Evolutionary conservation across 2,329 filamentous ascomycete species (phyloP).

Genomic region (Fusarium albosuccineum): DNA sequence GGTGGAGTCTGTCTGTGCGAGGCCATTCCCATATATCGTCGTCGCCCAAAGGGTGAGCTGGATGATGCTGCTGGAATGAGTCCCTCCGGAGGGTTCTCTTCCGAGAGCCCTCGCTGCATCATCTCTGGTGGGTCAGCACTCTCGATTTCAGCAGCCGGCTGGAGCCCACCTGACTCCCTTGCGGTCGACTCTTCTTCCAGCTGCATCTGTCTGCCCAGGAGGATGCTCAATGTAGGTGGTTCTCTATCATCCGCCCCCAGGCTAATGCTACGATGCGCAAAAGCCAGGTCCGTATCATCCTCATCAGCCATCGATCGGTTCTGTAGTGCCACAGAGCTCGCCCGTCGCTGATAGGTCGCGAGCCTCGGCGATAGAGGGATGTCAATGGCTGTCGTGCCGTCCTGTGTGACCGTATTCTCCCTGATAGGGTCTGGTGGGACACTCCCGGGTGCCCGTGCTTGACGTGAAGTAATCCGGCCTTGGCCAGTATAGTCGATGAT

Average conservation of each 20-base stretch:
- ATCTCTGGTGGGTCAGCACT: constrained; percentile 55
- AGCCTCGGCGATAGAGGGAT: constrained; percentile 79
- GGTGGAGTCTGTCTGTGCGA: constrained; percentile 59
- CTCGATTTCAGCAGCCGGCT: constrained; percentile 59
- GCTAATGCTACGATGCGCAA: constrained; percentile 76
- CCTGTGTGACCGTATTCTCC: constrained; percentile 58
- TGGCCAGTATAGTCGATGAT: constrained; percentile 62
- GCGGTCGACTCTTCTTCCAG: constrained; percentile 50
- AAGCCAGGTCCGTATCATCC: constrained; percentile 71
- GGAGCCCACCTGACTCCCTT: constrained; percentile 49
- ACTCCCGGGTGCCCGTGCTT: constrained; percentile 42
- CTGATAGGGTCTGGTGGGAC: constrained; percentile 50
- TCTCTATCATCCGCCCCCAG: constrained; percentile 75
- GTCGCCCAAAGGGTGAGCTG: constrained; percentile 60
- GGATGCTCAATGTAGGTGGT: constrained; percentile 73
- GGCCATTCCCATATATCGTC: constrained; percentile 61
- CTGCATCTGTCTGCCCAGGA: constrained; percentile 63
- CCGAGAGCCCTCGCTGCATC: constrained; percentile 58
- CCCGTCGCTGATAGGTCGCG: constrained; percentile 68
- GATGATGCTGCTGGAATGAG: constrained; percentile 56
- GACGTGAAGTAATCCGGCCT: constrained; percentile 49
- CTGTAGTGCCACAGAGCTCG: constrained; percentile 77
- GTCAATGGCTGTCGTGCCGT: constrained; percentile 76
- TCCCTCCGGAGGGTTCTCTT: constrained; percentile 61
- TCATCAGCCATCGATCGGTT: constrained; percentile 67